Evolutionary conservation across 2,329 filamentous ascomycete species (phyloP).

Genomic region (Diaporthe australafricana): DNA sequence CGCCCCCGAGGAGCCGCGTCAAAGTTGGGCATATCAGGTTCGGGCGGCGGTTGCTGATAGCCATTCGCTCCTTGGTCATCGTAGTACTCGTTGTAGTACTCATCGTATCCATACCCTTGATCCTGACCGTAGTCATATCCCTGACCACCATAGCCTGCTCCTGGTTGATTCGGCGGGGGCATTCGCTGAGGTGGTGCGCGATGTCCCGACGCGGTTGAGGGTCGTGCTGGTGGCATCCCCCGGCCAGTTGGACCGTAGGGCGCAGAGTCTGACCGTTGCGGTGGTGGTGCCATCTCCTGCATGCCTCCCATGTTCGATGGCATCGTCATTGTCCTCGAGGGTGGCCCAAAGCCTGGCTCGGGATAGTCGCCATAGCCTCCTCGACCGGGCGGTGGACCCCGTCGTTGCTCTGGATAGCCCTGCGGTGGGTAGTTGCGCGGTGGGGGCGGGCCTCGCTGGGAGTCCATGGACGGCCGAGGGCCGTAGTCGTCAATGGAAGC

Average conservation of each 20-base stretch:
- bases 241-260: conserved; percentile 59
- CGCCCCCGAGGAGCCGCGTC: conserved; percentile 52
- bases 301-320: conserved; percentile 58
- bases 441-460: conserved; percentile 47
- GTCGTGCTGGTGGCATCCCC: conserved; percentile 59
- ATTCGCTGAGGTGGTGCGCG: conserved; percentile 65
- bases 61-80: conserved; percentile 48
- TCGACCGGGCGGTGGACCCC: conserved; percentile 46
- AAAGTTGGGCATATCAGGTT: conserved; percentile 56
- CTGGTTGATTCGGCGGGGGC: conserved; percentile 58
- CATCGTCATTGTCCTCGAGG: conserved; percentile 72
- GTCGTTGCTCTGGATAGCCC: conserved; percentile 51
- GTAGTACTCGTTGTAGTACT: conserved; percentile 68
- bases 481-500: conserved; percentile 46
- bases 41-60: conserved; percentile 43
- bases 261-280: conserved; percentile 55
- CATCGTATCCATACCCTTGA: conserved; percentile 54
- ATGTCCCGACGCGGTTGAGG: conserved; percentile 65
- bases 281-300: conserved; percentile 48
- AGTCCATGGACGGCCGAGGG: conserved; percentile 49
- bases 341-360: conserved; percentile 61
- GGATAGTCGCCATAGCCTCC: conserved; percentile 51
- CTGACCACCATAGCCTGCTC: conserved; percentile 40
- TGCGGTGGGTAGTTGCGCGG: conserved; percentile 52
- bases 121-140: conserved; percentile 45